Conservation (phyloP, 495 filamentous ascomycete genomes). For the Penicillium ochrochloron region DNA sequence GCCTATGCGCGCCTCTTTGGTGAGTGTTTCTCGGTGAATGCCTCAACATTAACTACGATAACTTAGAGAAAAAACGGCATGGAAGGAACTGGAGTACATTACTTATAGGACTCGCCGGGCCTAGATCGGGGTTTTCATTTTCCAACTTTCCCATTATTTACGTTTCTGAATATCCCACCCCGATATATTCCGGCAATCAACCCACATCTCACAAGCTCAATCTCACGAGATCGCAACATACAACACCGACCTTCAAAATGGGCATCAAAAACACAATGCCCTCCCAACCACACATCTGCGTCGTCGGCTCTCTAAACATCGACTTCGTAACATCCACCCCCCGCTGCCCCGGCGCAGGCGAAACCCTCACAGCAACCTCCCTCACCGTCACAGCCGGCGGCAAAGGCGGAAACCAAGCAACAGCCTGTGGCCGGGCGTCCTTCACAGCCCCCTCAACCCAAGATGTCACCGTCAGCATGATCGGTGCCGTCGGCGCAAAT, state of each 20-base stretch:
- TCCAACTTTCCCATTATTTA: neutral
- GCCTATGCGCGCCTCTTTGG: slow-evolving; percentile 16
- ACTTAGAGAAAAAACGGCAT: neutral
- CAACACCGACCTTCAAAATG: neutral
- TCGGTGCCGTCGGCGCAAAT: slow-evolving; percentile 32
- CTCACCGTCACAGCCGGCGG: slow-evolving; percentile 32
- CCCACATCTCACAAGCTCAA: neutral
- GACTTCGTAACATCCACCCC: slow-evolving; percentile 36
- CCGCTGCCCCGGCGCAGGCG: slow-evolving; percentile 29
- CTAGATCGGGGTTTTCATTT: neutral
- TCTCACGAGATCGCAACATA: neutral
- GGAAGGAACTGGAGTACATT: neutral
- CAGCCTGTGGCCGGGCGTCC: slow-evolving; percentile 33
- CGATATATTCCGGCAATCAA: neutral
- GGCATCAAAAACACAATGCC: slow-evolving; percentile 14
- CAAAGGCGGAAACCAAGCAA: slow-evolving; percentile 37
- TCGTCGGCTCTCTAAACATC: slow-evolving; percentile 36
- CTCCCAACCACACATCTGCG: slow-evolving; percentile 24
- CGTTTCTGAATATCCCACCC: neutral
- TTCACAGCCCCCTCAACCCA: slow-evolving; percentile 23
- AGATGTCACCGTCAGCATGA: slow-evolving; percentile 33
- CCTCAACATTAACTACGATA: neutral
- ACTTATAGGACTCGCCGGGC: neutral
- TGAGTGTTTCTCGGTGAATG: neutral
- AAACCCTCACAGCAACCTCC: slow-evolving; percentile 36